Percentiles rank a stretch among this genome's conserved stretches.
phyloP scores from a whole-genome alignment of 164 flowering plant species.

The Tetracentron sinense region DNA sequence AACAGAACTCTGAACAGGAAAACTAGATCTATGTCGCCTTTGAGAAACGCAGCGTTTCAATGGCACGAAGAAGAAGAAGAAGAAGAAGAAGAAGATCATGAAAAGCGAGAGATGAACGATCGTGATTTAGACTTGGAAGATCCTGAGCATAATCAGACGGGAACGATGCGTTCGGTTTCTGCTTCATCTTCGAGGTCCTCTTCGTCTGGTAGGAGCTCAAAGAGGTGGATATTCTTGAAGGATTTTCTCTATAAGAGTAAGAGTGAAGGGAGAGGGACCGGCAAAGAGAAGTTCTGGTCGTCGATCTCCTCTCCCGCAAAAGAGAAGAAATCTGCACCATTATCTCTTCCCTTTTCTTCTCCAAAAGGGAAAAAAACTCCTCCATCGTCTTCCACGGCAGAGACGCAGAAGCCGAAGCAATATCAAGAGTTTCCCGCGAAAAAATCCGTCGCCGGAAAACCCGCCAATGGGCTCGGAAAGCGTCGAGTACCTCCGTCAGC shows the following conservation, averaged over 20 bases:
- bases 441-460: constrained; percentile 10
- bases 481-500: constrained; percentile 38
- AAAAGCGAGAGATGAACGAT: constrained; percentile 7
- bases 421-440: constrained; percentile 1
- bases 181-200: constrained; percentile 40
- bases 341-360: not conserved
- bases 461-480: constrained; percentile 29
- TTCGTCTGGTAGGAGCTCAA: too few species aligned
- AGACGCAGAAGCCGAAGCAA: constrained; percentile 13
- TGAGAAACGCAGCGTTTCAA: constrained; percentile 23
- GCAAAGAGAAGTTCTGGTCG: constrained; percentile 37
- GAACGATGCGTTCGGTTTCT: constrained; percentile 32
- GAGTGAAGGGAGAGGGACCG: constrained; percentile 45
- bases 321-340: constrained; percentile 14
- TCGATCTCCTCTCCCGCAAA: constrained; percentile 19
- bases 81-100: too few species aligned
- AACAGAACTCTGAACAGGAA: constrained; percentile 43
- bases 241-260: constrained; percentile 46
- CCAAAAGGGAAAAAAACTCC: constrained; percentile 1
- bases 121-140: constrained; percentile 9
- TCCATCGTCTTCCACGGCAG: not conserved
- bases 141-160: constrained; percentile 12
- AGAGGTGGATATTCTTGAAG: constrained; percentile 38
- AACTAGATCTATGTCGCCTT: too few species aligned
- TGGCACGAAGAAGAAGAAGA: constrained; percentile 31